Conservation (phyloP, 2,329 filamentous ascomycete genomes). For the Colletotrichum costaricense region DNA sequence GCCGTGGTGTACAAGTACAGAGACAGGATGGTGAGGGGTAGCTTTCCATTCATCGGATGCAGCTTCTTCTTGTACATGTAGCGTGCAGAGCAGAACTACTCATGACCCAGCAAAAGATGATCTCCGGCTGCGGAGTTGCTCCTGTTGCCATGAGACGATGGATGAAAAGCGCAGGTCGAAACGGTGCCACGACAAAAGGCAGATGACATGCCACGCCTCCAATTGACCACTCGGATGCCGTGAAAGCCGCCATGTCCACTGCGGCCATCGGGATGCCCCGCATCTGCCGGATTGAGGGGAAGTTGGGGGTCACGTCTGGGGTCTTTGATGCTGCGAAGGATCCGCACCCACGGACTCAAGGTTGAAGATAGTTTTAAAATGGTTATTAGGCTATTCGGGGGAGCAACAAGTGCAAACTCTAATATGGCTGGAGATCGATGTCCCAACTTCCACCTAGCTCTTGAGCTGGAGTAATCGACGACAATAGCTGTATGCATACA, state of each 20-base stretch:
- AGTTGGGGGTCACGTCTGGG: background rate
- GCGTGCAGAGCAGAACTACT: background rate
- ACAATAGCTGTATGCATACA: background rate
- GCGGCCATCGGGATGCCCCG: slow-evolving; percentile 15
- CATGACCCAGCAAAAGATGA: background rate
- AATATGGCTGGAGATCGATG: background rate
- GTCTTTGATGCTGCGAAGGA: background rate
- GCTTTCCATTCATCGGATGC: background rate
- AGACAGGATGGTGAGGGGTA: slow-evolving; percentile 4
- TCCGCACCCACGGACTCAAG: background rate
- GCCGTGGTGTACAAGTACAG: background rate
- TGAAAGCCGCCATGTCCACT: slow-evolving; percentile 29
- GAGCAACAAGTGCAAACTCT: background rate
- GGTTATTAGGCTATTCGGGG: background rate
- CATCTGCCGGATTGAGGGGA: slow-evolving; percentile 2
- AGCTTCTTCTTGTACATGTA: background rate
- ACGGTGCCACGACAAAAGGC: slow-evolving; percentile 10
- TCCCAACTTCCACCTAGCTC: background rate
- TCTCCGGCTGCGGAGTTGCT: slow-evolving; percentile 25
- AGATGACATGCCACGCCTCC: slow-evolving; percentile 9
- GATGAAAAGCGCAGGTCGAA: slow-evolving; percentile 10
- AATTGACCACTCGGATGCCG: slow-evolving; percentile 25
- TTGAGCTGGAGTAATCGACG: background rate
- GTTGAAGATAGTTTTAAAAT: background rate
- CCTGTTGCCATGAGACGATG: slow-evolving; percentile 20